phyloP scores from a whole-genome alignment of 1,139 yeast genomes.

The Taphrina deformans region DNA sequence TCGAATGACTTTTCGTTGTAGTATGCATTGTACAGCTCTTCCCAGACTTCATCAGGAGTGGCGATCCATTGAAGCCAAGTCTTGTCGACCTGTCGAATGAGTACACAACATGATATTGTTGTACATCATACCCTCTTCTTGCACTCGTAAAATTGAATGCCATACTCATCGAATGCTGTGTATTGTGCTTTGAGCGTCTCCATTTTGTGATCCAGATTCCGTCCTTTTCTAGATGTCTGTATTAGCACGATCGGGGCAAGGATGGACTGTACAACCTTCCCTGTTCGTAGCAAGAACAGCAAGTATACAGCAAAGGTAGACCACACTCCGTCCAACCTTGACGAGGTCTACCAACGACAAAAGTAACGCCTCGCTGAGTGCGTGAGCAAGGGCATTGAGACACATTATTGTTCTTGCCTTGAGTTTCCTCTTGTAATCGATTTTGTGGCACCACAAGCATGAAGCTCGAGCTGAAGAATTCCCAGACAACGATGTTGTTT shows the following conservation, averaged over 20 bases:
- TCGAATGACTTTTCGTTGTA: conserved; percentile 5
- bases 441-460: conserved; percentile 11
- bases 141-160: conserved; percentile 22
- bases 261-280: neutral
- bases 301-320: conserved; percentile 22
- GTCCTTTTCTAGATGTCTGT: conserved; percentile 10
- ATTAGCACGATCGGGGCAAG: neutral
- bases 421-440: conserved; percentile 5
- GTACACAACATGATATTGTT: neutral
- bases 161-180: conserved; percentile 20
- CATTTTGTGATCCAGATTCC: conserved; percentile 30
- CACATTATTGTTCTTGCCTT: too few relatives aligned
- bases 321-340: conserved; percentile 23
- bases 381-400: neutral
- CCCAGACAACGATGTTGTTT: neutral
- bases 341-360: conserved; percentile 28
- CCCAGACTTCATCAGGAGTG: conserved; percentile 21
- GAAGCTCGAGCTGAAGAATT: neutral
- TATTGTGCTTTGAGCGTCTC: conserved; percentile 27
- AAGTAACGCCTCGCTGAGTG: conserved; percentile 27
- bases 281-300: conserved; percentile 32
- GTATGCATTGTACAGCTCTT: conserved; percentile 22
- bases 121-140: conserved; percentile 18
- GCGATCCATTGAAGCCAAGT: conserved; percentile 19
- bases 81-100: neutral